Conservation (phyloP, 768 basidiomycete genomes). For the Mycena amicta region DNA sequence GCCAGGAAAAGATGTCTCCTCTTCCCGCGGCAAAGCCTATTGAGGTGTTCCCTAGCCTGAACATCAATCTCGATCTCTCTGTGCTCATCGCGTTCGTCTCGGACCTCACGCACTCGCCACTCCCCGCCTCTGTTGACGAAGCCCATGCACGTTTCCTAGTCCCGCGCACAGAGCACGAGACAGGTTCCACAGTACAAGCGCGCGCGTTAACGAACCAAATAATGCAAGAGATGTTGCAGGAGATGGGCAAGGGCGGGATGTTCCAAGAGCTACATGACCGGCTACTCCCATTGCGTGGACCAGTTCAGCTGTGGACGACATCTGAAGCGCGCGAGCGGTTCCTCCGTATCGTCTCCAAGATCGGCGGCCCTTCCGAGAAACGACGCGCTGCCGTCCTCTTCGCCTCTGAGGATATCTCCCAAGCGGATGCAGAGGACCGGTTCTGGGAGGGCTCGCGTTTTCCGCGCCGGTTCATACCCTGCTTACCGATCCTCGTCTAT, state of each 20-base stretch:
- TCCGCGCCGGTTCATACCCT: slow-evolving; percentile 50
- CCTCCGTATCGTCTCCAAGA: slow-evolving; percentile 75
- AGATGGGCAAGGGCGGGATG: slow-evolving; percentile 63
- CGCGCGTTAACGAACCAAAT: slow-evolving; percentile 73
- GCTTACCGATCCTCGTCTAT: slow-evolving; percentile 61
- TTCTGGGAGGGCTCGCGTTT: slow-evolving; percentile 73
- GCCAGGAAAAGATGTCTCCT: slow-evolving; percentile 27
- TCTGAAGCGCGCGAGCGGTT: slow-evolving; percentile 73
- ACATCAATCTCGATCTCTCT: slow-evolving; percentile 83
- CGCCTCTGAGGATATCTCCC: slow-evolving; percentile 16
- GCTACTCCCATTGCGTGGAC: slow-evolving; percentile 33
- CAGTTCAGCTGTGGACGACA: slow-evolving; percentile 79
- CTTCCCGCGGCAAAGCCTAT: slow-evolving; percentile 16
- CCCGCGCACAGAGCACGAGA: slow-evolving; percentile 43
- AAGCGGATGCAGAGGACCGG: slow-evolving; percentile 36
- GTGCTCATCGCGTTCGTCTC: slow-evolving; percentile 83
- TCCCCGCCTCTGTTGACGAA: slow-evolving; percentile 60
- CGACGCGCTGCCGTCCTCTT: slow-evolving; percentile 67
- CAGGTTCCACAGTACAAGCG: slow-evolving; percentile 56
- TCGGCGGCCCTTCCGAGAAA: slow-evolving; percentile 73
- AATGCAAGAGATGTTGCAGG: slow-evolving; percentile 68
- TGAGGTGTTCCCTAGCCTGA: slow-evolving; percentile 50
- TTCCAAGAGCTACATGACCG: slow-evolving; percentile 65
- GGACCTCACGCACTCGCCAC: slow-evolving; percentile 73
- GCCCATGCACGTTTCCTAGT: slow-evolving; percentile 67